Evolutionary conservation across 345 rosid species (phyloP), one percentile per base, ranked within the genome.

Genomic region (Gossypium turneri): DNA sequence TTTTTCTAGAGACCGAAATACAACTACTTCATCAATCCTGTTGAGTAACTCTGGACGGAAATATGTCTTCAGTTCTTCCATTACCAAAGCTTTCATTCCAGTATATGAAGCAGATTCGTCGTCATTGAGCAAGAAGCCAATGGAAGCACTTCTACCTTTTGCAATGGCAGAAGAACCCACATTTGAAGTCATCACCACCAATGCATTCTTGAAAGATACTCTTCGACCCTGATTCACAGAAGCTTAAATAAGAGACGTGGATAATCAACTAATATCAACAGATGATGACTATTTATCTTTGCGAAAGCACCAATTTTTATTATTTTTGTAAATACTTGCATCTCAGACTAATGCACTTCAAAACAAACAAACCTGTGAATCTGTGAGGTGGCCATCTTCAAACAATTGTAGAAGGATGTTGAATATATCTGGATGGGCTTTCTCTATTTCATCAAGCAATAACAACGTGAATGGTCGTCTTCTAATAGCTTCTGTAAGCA

Each of bases 341-440:
- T 52, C 56, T 52, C 20, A 56, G 20, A 41, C 15, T 24, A 73
- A 50, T 38, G 67, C 16, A 59, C 24, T 12, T n/a, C 24, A 34
- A 43, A 60, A 13, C 41, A 67, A 15, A 80, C 80, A 3, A 81
- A 94, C 99, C 97, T 91, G 98, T 72, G 99, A 95, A 88, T 95
- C 98, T 43, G 98, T 95, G 5, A 95, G 88, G 79, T 93, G 99
- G 75, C 99, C 99, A 61, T 95, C 99, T 85, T 95, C 99, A 78
- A 95, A 91, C 79, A 95, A 76, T 72, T 95, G 99, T 80, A 95
- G 96, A 75, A 95, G 98, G 80, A 95, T 90, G 83, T 93, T 93
- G 80, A 95, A 95, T 78, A 91, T 82, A 84, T 95, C 99, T 4
- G 98, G 99, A 81, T 95, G 99, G 53, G 98, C 97, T 81, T 90